Evolutionary conservation across 2,329 filamentous ascomycete species (phyloP).

Genomic region (Fusarium buxicola): DNA sequence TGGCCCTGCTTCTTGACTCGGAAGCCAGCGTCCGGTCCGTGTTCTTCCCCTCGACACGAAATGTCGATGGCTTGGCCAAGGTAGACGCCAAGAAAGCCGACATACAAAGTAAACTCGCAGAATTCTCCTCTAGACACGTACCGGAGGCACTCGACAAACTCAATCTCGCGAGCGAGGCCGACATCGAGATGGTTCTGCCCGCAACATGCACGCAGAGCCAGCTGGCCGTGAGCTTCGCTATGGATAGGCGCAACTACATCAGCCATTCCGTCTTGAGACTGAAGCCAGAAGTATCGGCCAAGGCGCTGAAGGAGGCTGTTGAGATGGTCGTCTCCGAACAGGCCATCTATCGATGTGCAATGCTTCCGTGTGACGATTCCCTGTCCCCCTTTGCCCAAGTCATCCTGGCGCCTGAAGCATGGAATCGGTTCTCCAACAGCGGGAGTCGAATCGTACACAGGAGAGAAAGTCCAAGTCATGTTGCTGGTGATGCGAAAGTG

Average conservation of each 20-base stretch:
- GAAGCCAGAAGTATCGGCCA: fast-evolving
- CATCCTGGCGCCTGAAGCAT: neutral
- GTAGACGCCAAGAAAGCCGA: neutral
- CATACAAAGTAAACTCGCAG: neutral
- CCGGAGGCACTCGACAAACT: neutral
- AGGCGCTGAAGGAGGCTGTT: neutral
- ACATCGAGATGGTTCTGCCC: constrained; percentile 12
- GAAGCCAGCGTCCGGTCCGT: neutral
- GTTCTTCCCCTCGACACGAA: neutral
- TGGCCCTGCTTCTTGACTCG: neutral
- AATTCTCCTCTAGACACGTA: neutral
- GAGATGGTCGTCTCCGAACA: neutral
- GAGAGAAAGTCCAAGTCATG: neutral
- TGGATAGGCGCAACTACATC: constrained; percentile 25
- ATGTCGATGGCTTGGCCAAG: neutral
- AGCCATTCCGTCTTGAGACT: constrained; percentile 13
- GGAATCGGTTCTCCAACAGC: neutral
- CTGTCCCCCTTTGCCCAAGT: constrained; percentile 15
- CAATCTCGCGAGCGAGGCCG: fast-evolving
- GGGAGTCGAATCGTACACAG: neutral
- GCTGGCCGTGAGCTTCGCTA: constrained; percentile 19
- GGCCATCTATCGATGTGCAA: constrained; percentile 9
- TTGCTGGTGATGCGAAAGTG: neutral
- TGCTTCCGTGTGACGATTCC: constrained; percentile 14
- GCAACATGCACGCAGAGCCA: constrained; percentile 26